Conservation (phyloP, 2,329 filamentous ascomycete genomes). For the Fusarium verticillioides region DNA sequence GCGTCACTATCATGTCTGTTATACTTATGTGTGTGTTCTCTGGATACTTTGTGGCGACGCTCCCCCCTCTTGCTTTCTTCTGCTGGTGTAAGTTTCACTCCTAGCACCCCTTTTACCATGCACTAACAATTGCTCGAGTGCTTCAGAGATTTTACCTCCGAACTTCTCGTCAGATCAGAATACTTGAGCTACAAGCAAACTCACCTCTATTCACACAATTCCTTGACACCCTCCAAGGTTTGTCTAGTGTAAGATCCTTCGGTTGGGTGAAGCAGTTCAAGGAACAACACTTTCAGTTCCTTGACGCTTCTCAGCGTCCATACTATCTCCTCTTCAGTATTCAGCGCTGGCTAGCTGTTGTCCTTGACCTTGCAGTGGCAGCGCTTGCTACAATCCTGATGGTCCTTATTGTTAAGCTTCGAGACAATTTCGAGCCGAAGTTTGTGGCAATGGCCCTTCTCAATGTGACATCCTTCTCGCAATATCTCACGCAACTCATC, state of each 20-base stretch:
- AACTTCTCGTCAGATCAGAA: conserved; percentile 48
- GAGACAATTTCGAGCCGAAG: conserved; percentile 16
- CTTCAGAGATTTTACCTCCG: conserved; percentile 36
- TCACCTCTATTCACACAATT: conserved; percentile 46
- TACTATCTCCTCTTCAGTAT: conserved; percentile 58
- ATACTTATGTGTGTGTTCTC: conserved; percentile 31
- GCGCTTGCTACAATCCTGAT: conserved; percentile 57
- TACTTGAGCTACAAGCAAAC: conserved; percentile 47
- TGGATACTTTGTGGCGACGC: conserved; percentile 14
- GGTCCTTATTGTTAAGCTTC: conserved; percentile 56
- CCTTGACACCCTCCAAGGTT: conserved; percentile 42
- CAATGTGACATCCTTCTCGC: conserved; percentile 46
- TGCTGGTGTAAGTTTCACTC: conserved; percentile 3
- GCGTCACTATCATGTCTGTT: conserved; percentile 2
- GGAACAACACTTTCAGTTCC: conserved; percentile 22
- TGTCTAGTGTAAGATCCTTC: conserved; percentile 50
- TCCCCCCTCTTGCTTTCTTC: conserved; percentile 6
- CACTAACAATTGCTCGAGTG: neutral
- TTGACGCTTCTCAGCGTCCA: conserved; percentile 51
- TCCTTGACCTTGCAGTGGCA: conserved; percentile 59
- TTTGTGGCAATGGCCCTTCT: conserved; percentile 43
- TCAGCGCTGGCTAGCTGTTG: conserved; percentile 61
- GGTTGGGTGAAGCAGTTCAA: conserved; percentile 43
- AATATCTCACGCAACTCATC: conserved; percentile 47
- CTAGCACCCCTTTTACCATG: neutral